phyloP scores from a whole-genome alignment of 306 rosid species.

The Heteromeles arbutifolia region DNA sequence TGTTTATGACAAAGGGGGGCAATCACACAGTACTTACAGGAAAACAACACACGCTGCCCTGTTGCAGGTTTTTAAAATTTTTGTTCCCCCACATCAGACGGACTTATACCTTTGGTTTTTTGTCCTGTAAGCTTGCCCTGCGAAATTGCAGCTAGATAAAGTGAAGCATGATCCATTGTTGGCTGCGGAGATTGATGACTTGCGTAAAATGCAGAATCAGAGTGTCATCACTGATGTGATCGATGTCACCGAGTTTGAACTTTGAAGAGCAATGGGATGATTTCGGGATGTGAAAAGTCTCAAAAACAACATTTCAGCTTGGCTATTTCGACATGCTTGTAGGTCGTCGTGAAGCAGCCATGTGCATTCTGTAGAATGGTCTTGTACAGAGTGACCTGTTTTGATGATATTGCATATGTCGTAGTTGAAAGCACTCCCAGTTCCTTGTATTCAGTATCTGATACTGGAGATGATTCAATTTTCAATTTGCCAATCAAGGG shows the following conservation, averaged over 20 bases:
- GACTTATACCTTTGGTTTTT: slow-evolving; percentile 3
- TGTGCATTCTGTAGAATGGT: neutral
- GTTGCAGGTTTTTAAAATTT: slow-evolving; percentile 49
- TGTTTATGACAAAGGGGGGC: slow-evolving; percentile 52
- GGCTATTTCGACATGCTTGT: neutral
- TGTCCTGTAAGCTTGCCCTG: slow-evolving; percentile 60
- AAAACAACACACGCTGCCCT: slow-evolving; percentile 48
- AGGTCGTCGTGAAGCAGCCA: neutral
- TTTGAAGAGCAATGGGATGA: slow-evolving; percentile 27
- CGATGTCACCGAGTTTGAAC: slow-evolving; percentile 54
- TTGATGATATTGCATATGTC: neutral
- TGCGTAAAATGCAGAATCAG: slow-evolving; percentile 42
- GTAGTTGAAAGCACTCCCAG: neutral
- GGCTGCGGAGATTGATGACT: slow-evolving; percentile 58
- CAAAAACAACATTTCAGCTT: neutral
- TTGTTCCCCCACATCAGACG: neutral
- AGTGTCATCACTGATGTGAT: slow-evolving; percentile 22
- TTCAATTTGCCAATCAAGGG: neutral
- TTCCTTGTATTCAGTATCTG: neutral
- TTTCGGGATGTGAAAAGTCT: neutral
- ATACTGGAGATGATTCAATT: neutral
- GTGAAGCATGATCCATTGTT: slow-evolving; percentile 54
- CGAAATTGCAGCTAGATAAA: slow-evolving; percentile 33
- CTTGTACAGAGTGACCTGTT: neutral
- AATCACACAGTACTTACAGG: slow-evolving; percentile 39